Evolutionary conservation across 1,284 basidiomycete genomes (phyloP).

Genomic region (Ceratobasidium sp.): DNA sequence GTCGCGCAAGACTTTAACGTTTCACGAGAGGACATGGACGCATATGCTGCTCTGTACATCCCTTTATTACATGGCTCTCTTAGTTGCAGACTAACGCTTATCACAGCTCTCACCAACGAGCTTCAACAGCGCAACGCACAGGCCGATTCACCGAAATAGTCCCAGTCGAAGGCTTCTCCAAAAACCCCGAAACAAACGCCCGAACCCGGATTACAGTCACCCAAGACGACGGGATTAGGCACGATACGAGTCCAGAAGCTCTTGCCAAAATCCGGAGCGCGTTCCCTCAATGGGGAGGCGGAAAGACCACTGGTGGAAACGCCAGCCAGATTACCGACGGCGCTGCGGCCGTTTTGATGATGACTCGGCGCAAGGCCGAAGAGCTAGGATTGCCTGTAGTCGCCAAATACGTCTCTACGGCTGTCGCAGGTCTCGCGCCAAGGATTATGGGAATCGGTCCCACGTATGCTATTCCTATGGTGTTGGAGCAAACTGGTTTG

Average conservation of each 20-base stretch:
- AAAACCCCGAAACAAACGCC: slow-evolving; percentile 54
- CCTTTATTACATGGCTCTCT: slow-evolving; percentile 56
- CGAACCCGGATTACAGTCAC: slow-evolving; percentile 67
- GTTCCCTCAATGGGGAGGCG: slow-evolving; percentile 87
- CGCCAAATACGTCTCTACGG: slow-evolving; percentile 79
- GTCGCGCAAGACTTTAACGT: slow-evolving; percentile 82
- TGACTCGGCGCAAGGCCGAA: slow-evolving; percentile 86
- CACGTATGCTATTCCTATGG: slow-evolving; percentile 72
- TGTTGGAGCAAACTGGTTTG: slow-evolving; percentile 69
- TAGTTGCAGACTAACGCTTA: neutral
- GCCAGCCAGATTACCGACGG: slow-evolving; percentile 88
- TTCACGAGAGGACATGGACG: slow-evolving; percentile 84
- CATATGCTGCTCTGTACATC: slow-evolving; percentile 68
- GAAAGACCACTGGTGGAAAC: slow-evolving; percentile 86
- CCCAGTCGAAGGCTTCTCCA: slow-evolving; percentile 63
- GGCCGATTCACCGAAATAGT: slow-evolving; percentile 83
- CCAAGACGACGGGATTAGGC: slow-evolving; percentile 80
- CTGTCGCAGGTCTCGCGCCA: slow-evolving; percentile 75
- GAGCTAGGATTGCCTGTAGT: slow-evolving; percentile 76
- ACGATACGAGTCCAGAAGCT: slow-evolving; percentile 73
- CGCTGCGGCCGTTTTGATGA: slow-evolving; percentile 83
- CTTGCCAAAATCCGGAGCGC: slow-evolving; percentile 75
- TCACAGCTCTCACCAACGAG: slow-evolving; percentile 72
- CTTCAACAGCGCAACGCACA: slow-evolving; percentile 65
- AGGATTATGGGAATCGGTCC: slow-evolving; percentile 88